Percentiles rank a stretch among this genome's conserved stretches.
phyloP scores from a whole-genome alignment of 345 rosid genomes.

The Lagerstroemia speciosa region DNA sequence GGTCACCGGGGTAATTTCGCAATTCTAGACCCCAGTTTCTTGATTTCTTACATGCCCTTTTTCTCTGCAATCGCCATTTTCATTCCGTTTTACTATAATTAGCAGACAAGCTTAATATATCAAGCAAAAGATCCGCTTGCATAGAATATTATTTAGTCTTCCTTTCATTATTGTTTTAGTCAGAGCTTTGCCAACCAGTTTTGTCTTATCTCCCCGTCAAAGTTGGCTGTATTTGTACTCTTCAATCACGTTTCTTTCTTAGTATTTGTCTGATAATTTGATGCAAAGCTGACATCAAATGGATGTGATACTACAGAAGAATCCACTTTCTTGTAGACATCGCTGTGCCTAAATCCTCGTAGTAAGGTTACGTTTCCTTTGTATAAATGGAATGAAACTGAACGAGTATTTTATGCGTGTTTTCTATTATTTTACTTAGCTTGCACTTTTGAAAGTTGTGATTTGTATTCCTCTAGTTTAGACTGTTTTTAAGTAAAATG shows the following conservation, averaged over 20 bases:
- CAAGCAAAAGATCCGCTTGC: not conserved
- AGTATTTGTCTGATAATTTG: not conserved
- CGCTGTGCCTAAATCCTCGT: not conserved
- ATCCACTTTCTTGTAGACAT: not conserved
- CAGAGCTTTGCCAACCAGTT: not conserved
- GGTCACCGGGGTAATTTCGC: conserved; percentile 73
- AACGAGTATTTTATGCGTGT: no score
- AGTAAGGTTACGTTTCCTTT: no score
- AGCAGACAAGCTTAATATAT: not conserved
- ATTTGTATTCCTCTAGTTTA: no score
- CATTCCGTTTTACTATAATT: not conserved
- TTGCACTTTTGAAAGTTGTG: no score
- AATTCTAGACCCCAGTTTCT: not conserved
- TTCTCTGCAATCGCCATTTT: not conserved
- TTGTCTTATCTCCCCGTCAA: not conserved
- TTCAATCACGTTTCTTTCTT: not conserved
- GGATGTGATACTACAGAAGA: not conserved
- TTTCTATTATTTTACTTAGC: no score
- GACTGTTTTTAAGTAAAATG: no score
- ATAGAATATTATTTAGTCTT: not conserved
- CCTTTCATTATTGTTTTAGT: not conserved
- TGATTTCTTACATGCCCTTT: not conserved
- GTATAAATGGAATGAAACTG: no score
- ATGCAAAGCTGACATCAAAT: conserved; percentile 3
- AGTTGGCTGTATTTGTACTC: not conserved